Base-by-base conservation (phyloP, 345 rosid genomes). In the Abelmoschus esculentus region DNA sequence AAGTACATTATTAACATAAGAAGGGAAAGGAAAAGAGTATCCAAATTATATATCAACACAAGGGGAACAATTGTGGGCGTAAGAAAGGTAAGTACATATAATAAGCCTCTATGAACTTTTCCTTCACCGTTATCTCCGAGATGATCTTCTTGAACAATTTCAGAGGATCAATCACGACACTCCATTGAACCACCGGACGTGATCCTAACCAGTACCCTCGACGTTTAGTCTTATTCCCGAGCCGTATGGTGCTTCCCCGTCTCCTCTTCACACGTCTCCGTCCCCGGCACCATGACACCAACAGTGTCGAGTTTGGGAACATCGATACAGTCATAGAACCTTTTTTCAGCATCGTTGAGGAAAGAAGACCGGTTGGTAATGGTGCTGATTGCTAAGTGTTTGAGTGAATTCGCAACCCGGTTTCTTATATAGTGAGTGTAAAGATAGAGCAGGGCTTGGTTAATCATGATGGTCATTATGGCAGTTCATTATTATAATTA, bases 31-130 rank as follows among this genome's bases (percentile, higher is more conserved):
- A 66, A 57, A 12, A 5, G 57, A 7, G 42, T 34, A 59, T 54
- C 29, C 26, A 42, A 18, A 44, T 70, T 75, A 10, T 56, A 34
- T 47, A 75, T 81, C 84, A 93, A 79, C 96, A 90, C 1, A 87
- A 67, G 29, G 98, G 97, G 74, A 89, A 87, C 58, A 90, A 42
- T 7, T 87, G 98, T 8, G 97, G 83, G 67, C 95, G 91, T 56
- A 93, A 66, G 49, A 86, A 72, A 6, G 92, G 91, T 34, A 90
- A 78, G 70, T 85, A 85, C 82, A 77, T 83, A 57, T 75, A 81
- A 78, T 79, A 83, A 68, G 78, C 72, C 49, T 86, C 83, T n/a
- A 83, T 57, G n/a, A 77, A 67, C 42, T 71, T 75, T 57, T 80
- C 80, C 67, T 72, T 80, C 5, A 87, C 83, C 5, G 87, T 78